These are phyloP conservation scores for Malbranchea zuffiana DNA, from an alignment of 2,329 filamentous ascomycete species.

Conservation along the genomic window DNA sequence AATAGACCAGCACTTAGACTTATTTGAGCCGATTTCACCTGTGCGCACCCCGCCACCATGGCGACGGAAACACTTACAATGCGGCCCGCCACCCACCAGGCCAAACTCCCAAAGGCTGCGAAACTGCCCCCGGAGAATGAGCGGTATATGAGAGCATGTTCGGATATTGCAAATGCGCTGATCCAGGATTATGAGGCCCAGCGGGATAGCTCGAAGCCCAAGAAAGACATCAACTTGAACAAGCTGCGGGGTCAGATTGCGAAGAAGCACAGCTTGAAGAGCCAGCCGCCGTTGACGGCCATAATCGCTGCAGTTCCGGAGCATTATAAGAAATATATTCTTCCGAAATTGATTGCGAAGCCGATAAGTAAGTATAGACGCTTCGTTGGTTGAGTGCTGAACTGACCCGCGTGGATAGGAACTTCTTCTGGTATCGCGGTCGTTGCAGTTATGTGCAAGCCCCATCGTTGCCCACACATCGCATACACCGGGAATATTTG, in stretches of 20 bases:
- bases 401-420: constrained; percentile 37
- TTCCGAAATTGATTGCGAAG: constrained; percentile 93
- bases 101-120: constrained; percentile 51
- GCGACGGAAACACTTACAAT: constrained; percentile 52
- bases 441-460: constrained; percentile 99
- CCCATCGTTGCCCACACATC: constrained; percentile 93
- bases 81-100: constrained; percentile 42
- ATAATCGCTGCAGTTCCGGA: constrained; percentile 99
- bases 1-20: too few relatives aligned
- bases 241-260: constrained; percentile 72
- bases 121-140: constrained; percentile 88
- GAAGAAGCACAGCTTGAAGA: constrained; percentile 83
- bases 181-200: constrained; percentile 88
- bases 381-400: constrained; percentile 14
- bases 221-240: constrained; percentile 89
- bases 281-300: constrained; percentile 81
- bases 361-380: constrained; percentile 59
- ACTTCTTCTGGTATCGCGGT: constrained; percentile 96
- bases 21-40: too few relatives aligned
- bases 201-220: constrained; percentile 59
- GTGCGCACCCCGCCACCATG: constrained; percentile 39
- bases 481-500: constrained; percentile 98
- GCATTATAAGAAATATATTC: constrained; percentile 98
- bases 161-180: constrained; percentile 84
- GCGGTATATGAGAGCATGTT: constrained; percentile 84